Evolutionary conservation across 345 rosid species (phyloP).

Genomic region (Bruguiera sexangula): DNA sequence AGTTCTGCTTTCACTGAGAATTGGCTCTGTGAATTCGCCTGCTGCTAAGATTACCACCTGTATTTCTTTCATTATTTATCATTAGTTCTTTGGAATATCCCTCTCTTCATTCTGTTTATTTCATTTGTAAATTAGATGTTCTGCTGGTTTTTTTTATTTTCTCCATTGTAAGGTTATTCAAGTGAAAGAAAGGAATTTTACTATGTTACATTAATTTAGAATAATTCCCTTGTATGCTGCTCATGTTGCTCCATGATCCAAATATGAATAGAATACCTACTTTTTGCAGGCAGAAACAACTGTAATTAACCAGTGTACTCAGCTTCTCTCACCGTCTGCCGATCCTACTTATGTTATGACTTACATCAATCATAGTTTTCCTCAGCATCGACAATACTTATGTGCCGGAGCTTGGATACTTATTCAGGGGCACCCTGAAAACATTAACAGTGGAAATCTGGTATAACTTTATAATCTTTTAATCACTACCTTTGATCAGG

Average conservation of each 20-base stretch:
- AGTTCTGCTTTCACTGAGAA: no score
- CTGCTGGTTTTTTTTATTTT: no score
- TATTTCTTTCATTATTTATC: no score
- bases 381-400: constrained; percentile 75
- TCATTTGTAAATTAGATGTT: no score
- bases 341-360: constrained; percentile 76
- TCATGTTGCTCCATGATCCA: constrained; percentile 14
- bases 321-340: constrained; percentile 83
- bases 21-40: no score
- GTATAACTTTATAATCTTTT: constrained; percentile 33
- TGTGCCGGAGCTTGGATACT: constrained; percentile 97
- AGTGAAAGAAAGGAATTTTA: background rate
- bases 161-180: no score
- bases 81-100: no score
- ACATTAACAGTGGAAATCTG: constrained; percentile 79
- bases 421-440: constrained; percentile 93
- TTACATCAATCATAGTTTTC: constrained; percentile 73
- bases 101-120: no score
- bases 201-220: background rate
- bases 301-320: constrained; percentile 84
- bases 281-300: constrained; percentile 70
- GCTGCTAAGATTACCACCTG: no score
- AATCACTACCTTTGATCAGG: background rate
- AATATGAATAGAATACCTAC: constrained; percentile 9
- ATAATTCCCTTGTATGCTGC: background rate